Evolutionary conservation across 805 yeast species (phyloP).

Genomic region (Komagataella phaffii): DNA sequence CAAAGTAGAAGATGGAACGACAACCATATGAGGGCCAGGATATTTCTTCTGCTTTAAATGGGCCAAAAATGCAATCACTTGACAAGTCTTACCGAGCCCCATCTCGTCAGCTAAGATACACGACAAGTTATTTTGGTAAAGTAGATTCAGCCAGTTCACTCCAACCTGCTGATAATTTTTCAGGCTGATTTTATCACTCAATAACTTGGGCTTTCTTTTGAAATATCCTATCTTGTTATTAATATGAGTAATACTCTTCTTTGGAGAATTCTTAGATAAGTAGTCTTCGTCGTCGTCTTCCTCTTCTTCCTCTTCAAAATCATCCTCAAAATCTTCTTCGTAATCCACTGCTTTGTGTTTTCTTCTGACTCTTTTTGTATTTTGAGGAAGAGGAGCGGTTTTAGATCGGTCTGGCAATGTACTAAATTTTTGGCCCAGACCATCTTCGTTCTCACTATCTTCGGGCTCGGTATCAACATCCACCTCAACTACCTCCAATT

Average conservation of each 20-base stretch:
- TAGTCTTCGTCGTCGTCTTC: constrained; percentile 10
- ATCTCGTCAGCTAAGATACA: constrained; percentile 97
- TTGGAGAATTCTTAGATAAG: constrained; percentile 1
- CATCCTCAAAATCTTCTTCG: constrained; percentile 14
- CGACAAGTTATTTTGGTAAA: constrained; percentile 68
- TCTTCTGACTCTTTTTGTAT: neutral
- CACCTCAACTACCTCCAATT: constrained; percentile 49
- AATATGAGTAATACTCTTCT: constrained; percentile 1
- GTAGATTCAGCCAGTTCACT: constrained; percentile 76
- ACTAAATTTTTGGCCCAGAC: neutral
- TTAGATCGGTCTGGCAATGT: neutral
- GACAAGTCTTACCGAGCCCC: constrained; percentile 97
- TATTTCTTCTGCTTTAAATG: constrained; percentile 51
- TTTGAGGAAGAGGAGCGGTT: neutral
- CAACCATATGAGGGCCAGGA: constrained; percentile 79
- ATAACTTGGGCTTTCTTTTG: constrained; percentile 54
- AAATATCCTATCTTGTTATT: constrained; percentile 27
- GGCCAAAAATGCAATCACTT: constrained; percentile 86
- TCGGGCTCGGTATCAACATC: constrained; percentile 17
- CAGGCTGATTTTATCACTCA: constrained; percentile 51
- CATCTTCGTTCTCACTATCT: constrained; percentile 7
- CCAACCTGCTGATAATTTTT: constrained; percentile 97
- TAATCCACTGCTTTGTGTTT: constrained; percentile 1
- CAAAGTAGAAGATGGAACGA: constrained; percentile 92
- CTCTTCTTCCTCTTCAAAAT: constrained; percentile 13